These are phyloP conservation scores for Phaeosphaeria sp. DNA, from an alignment of 2,329 filamentous ascomycete species.

Conservation along the genomic window DNA sequence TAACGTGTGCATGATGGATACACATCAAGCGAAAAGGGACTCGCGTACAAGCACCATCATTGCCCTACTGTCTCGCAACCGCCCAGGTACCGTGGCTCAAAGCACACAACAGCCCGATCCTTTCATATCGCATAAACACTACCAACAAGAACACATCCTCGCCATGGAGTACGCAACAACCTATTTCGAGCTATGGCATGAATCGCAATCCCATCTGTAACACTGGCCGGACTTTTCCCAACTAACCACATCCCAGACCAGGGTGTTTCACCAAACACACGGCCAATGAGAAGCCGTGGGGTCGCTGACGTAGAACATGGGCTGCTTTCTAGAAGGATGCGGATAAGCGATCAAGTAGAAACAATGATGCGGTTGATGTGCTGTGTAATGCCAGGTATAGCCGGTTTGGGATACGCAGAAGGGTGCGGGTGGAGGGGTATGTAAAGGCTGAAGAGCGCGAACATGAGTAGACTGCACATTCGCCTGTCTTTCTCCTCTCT, in stretches of 20 bases:
- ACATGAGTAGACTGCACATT: not conserved
- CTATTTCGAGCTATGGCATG: slow-evolving; percentile 11
- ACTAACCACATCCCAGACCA: not conserved
- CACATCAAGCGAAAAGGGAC: not conserved
- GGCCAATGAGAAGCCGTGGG: slow-evolving; percentile 11
- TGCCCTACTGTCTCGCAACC: not conserved
- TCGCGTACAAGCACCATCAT: not conserved
- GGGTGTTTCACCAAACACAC: not conserved
- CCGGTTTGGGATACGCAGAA: not conserved
- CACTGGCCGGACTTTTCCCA: slow-evolving; percentile 1
- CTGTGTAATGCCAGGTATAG: slow-evolving; percentile 11
- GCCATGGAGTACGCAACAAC: not conserved
- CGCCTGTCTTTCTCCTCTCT: not conserved
- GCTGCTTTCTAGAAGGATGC: not conserved
- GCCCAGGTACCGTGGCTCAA: not conserved
- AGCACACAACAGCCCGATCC: not conserved
- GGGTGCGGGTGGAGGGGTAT: not conserved
- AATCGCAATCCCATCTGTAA: slow-evolving; percentile 20
- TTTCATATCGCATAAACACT: not conserved
- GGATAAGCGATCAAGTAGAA: slow-evolving; percentile 12
- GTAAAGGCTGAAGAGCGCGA: slow-evolving; percentile 4
- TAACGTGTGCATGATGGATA: not conserved
- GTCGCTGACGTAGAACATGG: slow-evolving; percentile 6
- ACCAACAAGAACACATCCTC: not conserved
- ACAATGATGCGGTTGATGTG: slow-evolving; percentile 17